These are phyloP conservation scores for Pholiota adiposa DNA, from an alignment of 1,284 basidiomycete genomes.

Conservation along the genomic window DNA sequence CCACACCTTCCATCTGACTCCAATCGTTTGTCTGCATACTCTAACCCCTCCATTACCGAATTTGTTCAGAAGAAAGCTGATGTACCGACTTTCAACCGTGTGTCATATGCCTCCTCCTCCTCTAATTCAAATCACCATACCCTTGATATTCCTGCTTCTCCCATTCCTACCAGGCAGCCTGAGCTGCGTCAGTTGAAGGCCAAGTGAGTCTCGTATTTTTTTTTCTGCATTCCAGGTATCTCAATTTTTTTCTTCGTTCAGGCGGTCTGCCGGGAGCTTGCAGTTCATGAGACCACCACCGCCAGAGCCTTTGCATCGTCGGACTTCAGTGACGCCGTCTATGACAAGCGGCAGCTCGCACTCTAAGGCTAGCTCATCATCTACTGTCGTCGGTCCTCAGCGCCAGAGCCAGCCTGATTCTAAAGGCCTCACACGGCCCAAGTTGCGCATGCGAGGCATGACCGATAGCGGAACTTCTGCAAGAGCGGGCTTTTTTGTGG, in stretches of 20 bases:
- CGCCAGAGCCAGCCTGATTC: conserved; percentile 7
- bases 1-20: conserved; percentile 46
- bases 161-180: conserved; percentile 8
- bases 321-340: conserved; percentile 19
- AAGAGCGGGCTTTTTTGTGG: conserved; percentile 32
- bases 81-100: conserved; percentile 40
- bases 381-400: conserved; percentile 7
- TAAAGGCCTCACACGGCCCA: conserved; percentile 30
- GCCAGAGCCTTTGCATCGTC: conserved; percentile 17
- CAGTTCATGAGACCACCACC: conserved; percentile 18
- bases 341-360: conserved; percentile 3
- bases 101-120: conserved; percentile 62
- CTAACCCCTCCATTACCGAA: conserved; percentile 53
- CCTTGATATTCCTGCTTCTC: conserved; percentile 26
- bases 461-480: conserved; percentile 42
- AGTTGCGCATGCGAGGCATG: conserved; percentile 55
- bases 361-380: conserved; percentile 18
- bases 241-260: conserved; percentile 7
- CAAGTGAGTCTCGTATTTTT: conserved; percentile 26
- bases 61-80: conserved; percentile 39
- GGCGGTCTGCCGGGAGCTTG: conserved; percentile 25
- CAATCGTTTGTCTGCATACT: conserved; percentile 53
- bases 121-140: conserved; percentile 48
- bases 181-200: conserved; percentile 29
- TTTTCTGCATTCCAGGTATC: not conserved